Evolutionary conservation across 352 stramenopile species (phyloP).

Genomic region (Hyaloperonospora arabidopsidis): DNA sequence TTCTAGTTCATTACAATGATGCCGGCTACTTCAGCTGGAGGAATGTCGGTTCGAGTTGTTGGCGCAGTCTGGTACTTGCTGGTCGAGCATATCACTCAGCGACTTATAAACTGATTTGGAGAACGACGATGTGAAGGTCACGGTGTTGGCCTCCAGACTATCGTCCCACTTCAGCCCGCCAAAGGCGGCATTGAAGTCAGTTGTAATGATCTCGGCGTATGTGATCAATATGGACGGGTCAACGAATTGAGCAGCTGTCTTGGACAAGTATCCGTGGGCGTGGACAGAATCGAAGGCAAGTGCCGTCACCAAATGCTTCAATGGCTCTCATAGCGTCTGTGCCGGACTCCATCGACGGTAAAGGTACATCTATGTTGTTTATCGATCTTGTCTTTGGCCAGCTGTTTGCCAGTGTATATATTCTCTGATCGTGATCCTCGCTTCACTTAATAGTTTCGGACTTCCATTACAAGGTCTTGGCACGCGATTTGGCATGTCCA

Average conservation of each 20-base stretch:
- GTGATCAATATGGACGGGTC: constrained; percentile 23
- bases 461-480: too few species aligned
- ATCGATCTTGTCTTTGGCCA: too few species aligned
- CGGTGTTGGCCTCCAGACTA: constrained; percentile 34
- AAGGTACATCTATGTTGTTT: too few species aligned
- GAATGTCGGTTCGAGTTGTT: constrained; percentile 33
- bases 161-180: constrained; percentile 50
- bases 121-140: constrained; percentile 38
- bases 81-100: constrained; percentile 37
- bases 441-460: too few species aligned
- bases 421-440: too few species aligned
- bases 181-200: constrained; percentile 32
- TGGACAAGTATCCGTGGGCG: constrained; percentile 49
- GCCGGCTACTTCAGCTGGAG: constrained; percentile 33
- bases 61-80: constrained; percentile 30
- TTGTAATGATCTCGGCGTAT: constrained; percentile 36
- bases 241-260: constrained; percentile 35
- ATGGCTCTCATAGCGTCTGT: too few species aligned
- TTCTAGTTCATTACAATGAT: constrained; percentile 36
- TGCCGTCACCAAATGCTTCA: too few species aligned
- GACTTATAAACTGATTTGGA: constrained; percentile 33
- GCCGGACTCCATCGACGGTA: too few species aligned
- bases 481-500: too few species aligned
- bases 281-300: constrained; percentile 15
- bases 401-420: too few species aligned